Conservation (phyloP, 768 basidiomycete genomes). For the Lactarius evosmus region DNA sequence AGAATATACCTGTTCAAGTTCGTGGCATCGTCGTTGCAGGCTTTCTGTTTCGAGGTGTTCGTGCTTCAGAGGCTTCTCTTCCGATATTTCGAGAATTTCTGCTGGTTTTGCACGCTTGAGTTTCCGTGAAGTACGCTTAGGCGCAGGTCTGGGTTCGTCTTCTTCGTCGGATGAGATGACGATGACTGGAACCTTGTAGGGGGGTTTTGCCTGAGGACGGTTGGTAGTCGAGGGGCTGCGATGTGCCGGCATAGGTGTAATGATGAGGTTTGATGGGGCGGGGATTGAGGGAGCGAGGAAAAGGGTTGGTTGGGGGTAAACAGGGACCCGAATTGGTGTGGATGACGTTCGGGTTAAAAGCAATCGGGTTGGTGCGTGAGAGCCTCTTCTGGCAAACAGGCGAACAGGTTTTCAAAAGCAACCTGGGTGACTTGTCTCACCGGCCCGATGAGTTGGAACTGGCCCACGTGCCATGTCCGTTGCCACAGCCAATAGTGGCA, state of each 20-base stretch:
- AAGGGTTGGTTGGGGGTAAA: conserved; percentile 14
- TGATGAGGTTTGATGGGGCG: not conserved
- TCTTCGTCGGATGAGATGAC: conserved; percentile 26
- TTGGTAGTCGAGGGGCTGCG: conserved; percentile 6
- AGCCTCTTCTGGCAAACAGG: not conserved
- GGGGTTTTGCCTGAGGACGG: conserved; percentile 6
- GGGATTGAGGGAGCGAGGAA: too few relatives aligned
- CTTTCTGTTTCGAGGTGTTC: conserved; percentile 14
- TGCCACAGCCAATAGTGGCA: not conserved
- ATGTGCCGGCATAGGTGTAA: conserved; percentile 16
- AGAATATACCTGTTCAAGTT: conserved; percentile 18
- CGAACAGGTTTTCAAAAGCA: not conserved
- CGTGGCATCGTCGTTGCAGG: conserved; percentile 10
- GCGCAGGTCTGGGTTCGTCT: conserved; percentile 1
- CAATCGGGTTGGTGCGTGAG: not conserved
- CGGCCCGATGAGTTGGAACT: not conserved
- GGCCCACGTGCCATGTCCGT: not conserved
- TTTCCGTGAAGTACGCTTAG: conserved; percentile 7
- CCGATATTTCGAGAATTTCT: conserved; percentile 15
- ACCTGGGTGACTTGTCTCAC: not conserved
- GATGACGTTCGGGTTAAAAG: not conserved
- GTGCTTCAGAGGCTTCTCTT: conserved; percentile 11
- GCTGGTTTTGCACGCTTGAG: conserved; percentile 4
- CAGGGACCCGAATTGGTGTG: not conserved
- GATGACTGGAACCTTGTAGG: conserved; percentile 13